Base-by-base conservation (phyloP, 768 basidiomycete species). In the Coprinopsis marcescibilis region DNA sequence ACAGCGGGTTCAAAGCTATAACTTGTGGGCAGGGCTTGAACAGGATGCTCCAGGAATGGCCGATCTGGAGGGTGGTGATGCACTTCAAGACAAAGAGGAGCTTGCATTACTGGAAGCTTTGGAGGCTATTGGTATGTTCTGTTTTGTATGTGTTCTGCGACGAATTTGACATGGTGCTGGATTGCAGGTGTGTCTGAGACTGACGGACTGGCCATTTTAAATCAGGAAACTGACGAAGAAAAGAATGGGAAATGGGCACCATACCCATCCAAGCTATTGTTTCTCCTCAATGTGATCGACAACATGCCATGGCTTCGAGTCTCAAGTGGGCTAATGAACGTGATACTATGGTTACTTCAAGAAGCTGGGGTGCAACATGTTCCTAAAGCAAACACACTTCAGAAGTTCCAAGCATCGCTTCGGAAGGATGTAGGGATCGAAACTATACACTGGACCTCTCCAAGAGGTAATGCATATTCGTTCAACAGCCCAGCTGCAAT, bases 231-330 rank as follows among this genome's bases (percentile, higher is more conserved):
- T 2, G 44, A 35, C n/a, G 30, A 19, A 23, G 20, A n/a, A 25
- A 10, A 23, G 44, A 2, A 23, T 17, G 26, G n/a, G n/a, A n/a
- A n/a, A 6, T 3, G 32, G 32, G 5, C 24, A 17, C 10, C 53
- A 24, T 54, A 55, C 37, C 50, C 49, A 26, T 51, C 48, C 3
- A 56, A 49, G 33, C 15, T 48, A 0, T 10, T 25, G 11, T 60
- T 61, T 40, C 45, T 64, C 14, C 55, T 67, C 6, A 60, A 69
- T 35, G 52, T 54, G 2, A 46, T 67, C 11, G 60, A 68, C 45
- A 68, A 63, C 39, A 48, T 69, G 3, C 65, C 63, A 0, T 45
- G 63, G 0, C 54, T 66, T n/a, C 60, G 56, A 12, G 50, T 69
- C 3, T 66, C 66, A 1, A 38, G 45, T 1, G 50, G 54, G 1